phyloP scores from a whole-genome alignment of 306 rosid genomes.

The Casuarina glauca region DNA sequence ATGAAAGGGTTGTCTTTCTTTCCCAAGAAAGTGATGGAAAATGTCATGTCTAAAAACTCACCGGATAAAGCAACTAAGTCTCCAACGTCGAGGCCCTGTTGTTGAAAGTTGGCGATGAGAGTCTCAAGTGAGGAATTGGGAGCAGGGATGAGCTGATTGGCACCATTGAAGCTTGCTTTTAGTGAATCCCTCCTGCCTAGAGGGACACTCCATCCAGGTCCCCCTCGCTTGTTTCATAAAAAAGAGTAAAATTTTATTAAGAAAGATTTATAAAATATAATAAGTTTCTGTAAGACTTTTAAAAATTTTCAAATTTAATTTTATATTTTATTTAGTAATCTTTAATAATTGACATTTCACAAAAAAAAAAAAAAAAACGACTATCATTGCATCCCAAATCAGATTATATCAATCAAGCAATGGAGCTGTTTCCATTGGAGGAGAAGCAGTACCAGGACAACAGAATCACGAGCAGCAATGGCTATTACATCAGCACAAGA shows the following conservation, averaged over 20 bases:
- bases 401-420: too few relatives aligned
- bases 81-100: slow-evolving; percentile 62
- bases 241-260: neutral
- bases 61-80: slow-evolving; percentile 83
- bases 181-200: slow-evolving; percentile 83
- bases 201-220: slow-evolving; percentile 71
- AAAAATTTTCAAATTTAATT: too few relatives aligned
- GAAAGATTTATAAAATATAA: neutral
- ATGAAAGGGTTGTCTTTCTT: neutral
- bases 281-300: too few relatives aligned
- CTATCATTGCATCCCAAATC: too few relatives aligned
- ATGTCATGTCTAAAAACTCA: slow-evolving; percentile 4
- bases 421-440: neutral
- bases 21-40: neutral
- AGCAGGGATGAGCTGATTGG: slow-evolving; percentile 68
- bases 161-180: slow-evolving; percentile 73
- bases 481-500: slow-evolving; percentile 92
- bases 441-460: slow-evolving; percentile 42
- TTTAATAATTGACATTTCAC: neutral
- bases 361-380: too few relatives aligned
- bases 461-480: slow-evolving; percentile 85
- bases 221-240: slow-evolving; percentile 61
- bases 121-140: slow-evolving; percentile 79
- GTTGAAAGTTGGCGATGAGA: slow-evolving; percentile 60
- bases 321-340: too few relatives aligned